Base-by-base conservation (phyloP, 495 filamentous ascomycete species). In the Aspergillus sclerotioniger region DNA sequence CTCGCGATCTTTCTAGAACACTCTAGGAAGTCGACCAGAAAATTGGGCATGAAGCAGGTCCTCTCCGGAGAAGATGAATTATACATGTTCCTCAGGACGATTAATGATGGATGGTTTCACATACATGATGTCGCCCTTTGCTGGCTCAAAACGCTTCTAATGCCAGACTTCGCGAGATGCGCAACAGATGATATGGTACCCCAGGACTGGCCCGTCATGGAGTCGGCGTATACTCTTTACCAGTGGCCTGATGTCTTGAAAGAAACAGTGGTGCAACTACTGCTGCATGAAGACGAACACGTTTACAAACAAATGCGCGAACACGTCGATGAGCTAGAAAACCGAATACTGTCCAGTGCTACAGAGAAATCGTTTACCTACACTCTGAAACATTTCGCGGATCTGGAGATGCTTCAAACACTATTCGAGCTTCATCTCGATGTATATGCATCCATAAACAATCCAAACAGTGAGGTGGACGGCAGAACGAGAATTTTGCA, bases 391-490 rank as follows among this genome's bases (percentile, higher is more conserved):
- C 55, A 73, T 52, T 62, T 68, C 44, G 65, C 60, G 12, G 46
- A 69, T n/a, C 53, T 72, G 31, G 76, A 82, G n/a, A 83, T 93
- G 67, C 78, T 87, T 1, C 84, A 97, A 63, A 86, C 87, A 53
- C 75, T 95, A 1, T 92, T 91, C 58, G 94, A 99, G 69, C 76
- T 99, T 8, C 91, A 97, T 63, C 77, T 98, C 2, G 93, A 97
- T 55, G 78, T 92, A 8, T 96, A 89, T 62, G 85, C 88, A 35
- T 77, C 84, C 15, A 87, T 90, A 55, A 93, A 87, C 16, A 86
- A 87, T 58, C 86, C 90, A 0, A 87, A 80, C 67, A 91, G 84
- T 57, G 83, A 86, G 13, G 83, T 89, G 19, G 84, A 87, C 48
- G 67, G 75, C 41, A 74, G 63, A 15, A 87, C 82, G 33, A 76